phyloP scores from a whole-genome alignment of 257 asterid genomes.

The Paraleonurus japonicus region DNA sequence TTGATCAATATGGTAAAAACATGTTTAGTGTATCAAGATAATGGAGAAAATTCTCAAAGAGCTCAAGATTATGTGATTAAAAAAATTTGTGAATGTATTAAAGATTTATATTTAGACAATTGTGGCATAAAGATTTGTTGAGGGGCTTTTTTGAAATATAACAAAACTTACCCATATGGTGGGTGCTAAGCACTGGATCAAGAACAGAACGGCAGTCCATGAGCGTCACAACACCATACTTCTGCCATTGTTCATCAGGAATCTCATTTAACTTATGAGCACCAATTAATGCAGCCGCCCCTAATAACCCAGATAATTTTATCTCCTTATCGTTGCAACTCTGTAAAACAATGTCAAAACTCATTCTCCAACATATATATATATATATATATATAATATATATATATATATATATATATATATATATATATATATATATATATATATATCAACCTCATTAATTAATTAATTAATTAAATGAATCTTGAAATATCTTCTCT shows the following conservation, averaged over 20 bases:
- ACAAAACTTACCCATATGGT: slow-evolving; percentile 52
- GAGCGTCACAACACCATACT: slow-evolving; percentile 68
- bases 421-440: neutral
- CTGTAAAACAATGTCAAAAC: slow-evolving; percentile 36
- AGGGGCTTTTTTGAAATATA: neutral
- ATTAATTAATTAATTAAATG: neutral
- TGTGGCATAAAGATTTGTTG: neutral
- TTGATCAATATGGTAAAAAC: neutral
- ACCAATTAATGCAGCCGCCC: slow-evolving; percentile 71
- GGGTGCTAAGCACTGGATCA: slow-evolving; percentile 63
- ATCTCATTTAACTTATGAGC: slow-evolving; percentile 50
- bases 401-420: neutral
- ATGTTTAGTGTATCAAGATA: neutral
- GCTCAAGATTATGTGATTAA: neutral
- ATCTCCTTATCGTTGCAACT: slow-evolving; percentile 54
- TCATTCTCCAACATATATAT: neutral
- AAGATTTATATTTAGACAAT: neutral
- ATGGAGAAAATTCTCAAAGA: neutral
- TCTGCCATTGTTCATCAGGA: slow-evolving; percentile 59
- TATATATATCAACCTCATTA: too few species aligned
- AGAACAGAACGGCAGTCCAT: slow-evolving; percentile 79
- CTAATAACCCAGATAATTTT: slow-evolving; percentile 51
- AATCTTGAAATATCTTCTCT: neutral
- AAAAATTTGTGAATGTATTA: too few species aligned
- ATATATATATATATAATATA: neutral